phyloP scores from a whole-genome alignment of 805 yeast species.

The Saturnispora gosingensis region DNA sequence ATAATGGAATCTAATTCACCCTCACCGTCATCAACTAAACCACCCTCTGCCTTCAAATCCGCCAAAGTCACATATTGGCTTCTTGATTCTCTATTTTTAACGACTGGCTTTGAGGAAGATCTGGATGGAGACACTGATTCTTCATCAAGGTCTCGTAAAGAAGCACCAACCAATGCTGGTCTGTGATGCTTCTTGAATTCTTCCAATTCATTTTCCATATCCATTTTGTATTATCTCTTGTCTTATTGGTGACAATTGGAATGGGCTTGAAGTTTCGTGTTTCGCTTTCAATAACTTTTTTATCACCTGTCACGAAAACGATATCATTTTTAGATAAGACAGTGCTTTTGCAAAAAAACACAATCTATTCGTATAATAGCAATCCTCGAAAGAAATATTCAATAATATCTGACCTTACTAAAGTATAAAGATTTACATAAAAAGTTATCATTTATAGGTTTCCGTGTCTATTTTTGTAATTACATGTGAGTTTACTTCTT shows the following conservation, averaged over 20 bases:
- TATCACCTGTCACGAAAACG: neutral
- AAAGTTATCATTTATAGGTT: neutral
- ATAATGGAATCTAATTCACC: constrained; percentile 44
- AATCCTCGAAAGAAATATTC: neutral
- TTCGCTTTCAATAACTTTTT: neutral
- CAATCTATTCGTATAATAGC: neutral
- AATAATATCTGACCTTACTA: neutral
- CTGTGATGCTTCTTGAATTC: constrained; percentile 37
- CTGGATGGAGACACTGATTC: constrained; percentile 4
- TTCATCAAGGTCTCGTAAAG: constrained; percentile 26
- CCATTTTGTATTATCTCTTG: constrained; percentile 27
- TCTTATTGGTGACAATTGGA: neutral
- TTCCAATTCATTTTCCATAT: constrained; percentile 44
- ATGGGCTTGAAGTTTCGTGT: neutral
- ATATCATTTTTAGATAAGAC: neutral
- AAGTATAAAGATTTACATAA: neutral
- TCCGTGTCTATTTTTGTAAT: neutral
- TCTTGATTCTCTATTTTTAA: constrained; percentile 32
- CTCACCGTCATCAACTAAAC: constrained; percentile 49
- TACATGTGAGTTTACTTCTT: constrained; percentile 1
- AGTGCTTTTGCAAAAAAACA: neutral
- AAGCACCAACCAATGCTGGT: constrained; percentile 47
- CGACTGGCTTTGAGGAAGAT: constrained; percentile 30
- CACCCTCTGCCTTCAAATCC: constrained; percentile 37
- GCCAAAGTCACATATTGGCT: constrained; percentile 23